Evolutionary conservation across 73 alveolate species (phyloP).

Genomic region (Strombidium stylifer): DNA sequence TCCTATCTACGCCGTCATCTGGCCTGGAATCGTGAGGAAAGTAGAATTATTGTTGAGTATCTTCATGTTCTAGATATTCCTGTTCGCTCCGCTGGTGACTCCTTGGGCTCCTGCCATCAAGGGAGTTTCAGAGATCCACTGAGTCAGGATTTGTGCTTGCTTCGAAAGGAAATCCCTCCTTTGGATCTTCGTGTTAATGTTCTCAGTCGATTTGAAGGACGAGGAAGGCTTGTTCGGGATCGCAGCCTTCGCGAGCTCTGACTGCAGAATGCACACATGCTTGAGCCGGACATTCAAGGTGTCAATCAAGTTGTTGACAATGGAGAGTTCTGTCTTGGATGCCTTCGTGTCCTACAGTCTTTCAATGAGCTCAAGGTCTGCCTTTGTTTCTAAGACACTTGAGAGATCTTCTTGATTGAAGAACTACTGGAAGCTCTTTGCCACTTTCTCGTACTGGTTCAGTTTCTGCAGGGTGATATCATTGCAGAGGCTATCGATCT

Average conservation of each 20-base stretch:
- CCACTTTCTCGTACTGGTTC: conserved; percentile 19
- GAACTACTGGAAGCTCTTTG: conserved; percentile 8
- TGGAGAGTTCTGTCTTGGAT: neutral
- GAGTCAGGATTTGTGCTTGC: conserved; percentile 3
- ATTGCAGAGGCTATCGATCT: neutral
- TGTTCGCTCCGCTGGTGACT: no score
- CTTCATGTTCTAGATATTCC: no score
- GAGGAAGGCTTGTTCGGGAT: neutral
- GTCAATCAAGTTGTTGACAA: neutral
- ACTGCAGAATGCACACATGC: conserved; percentile 10
- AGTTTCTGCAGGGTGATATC: neutral
- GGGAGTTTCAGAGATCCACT: conserved; percentile 11
- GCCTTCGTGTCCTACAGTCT: conserved; percentile 12
- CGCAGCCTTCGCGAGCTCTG: conserved; percentile 12
- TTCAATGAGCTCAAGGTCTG: conserved; percentile 3
- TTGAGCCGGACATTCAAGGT: neutral
- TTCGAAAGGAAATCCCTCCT: conserved; percentile 21
- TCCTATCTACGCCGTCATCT: no score
- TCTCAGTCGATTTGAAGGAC: neutral
- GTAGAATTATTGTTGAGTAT: no score
- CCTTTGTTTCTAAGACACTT: conserved; percentile 16
- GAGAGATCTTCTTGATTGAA: conserved; percentile 19
- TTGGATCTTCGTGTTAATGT: conserved; percentile 3
- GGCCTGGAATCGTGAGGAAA: no score
- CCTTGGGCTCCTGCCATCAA: neutral